These are phyloP conservation scores for Colletotrichum graminicola DNA, from an alignment of 2,329 filamentous ascomycete genomes.

Conservation along the genomic window DNA sequence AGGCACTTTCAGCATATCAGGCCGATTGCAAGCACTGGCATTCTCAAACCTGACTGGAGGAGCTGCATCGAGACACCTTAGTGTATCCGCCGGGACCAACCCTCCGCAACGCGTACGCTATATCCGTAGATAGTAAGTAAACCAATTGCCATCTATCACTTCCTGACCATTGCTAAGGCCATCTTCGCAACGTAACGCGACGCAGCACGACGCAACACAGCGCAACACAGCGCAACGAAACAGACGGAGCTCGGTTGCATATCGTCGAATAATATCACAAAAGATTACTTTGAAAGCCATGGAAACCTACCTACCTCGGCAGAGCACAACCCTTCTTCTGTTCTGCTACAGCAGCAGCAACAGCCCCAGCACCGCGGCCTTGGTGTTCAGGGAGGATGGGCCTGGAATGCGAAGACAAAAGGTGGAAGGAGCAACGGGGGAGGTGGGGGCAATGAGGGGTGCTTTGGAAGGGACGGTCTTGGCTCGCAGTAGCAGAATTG, in stretches of 20 bases:
- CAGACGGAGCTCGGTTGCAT: too few species aligned
- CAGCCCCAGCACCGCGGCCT: not conserved
- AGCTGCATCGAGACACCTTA: not conserved
- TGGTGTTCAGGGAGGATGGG: not conserved
- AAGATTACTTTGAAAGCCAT: not conserved
- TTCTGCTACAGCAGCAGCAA: not conserved
- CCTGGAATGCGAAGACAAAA: not conserved
- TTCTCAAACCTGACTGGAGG: constrained; percentile 10
- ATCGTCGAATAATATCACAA: too few species aligned
- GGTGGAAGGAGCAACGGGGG: not conserved
- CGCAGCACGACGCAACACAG: too few species aligned
- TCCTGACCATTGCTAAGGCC: too few species aligned
- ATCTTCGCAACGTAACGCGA: too few species aligned
- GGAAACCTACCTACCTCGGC: too few species aligned
- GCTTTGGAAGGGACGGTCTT: constrained; percentile 33
- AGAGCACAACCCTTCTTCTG: not conserved
- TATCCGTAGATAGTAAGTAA: too few species aligned
- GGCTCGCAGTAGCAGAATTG: constrained; percentile 34
- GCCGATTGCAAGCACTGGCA: constrained; percentile 5
- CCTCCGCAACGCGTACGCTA: too few species aligned
- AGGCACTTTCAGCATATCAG: constrained; percentile 18
- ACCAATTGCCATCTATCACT: too few species aligned
- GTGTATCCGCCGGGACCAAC: too few species aligned
- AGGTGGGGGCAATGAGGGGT: not conserved
- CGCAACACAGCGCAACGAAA: too few species aligned